Percentiles rank a stretch among this genome's conserved stretches.
Evolutionary conservation across 2,329 filamentous ascomycete genomes (phyloP).

Genomic region (Lachnellula occidentalis): DNA sequence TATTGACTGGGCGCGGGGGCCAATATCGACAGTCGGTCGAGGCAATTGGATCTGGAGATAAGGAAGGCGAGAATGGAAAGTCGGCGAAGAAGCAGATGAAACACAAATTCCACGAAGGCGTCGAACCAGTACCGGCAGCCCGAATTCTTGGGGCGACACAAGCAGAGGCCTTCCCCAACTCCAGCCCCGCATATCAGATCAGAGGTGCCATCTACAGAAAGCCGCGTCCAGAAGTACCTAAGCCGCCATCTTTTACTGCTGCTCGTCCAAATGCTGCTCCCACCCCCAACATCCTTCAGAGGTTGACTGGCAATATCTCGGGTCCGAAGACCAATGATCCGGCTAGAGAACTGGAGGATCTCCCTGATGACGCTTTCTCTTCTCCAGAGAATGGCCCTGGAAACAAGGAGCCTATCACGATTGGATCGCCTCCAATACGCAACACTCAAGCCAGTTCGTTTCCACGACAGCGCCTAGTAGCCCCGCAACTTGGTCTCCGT

Average conservation of each 20-base stretch:
- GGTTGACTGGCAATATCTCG: not conserved
- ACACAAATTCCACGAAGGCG: constrained; percentile 27
- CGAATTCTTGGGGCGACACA: constrained; percentile 29
- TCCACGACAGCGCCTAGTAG: constrained; percentile 21
- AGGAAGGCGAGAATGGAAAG: constrained; percentile 19
- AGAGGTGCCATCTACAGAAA: constrained; percentile 47
- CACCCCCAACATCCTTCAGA: not conserved
- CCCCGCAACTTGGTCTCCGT: constrained; percentile 27
- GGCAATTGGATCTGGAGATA: constrained; percentile 9
- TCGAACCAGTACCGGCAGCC: constrained; percentile 21
- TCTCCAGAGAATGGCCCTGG: constrained; percentile 20
- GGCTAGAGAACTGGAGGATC: constrained; percentile 43
- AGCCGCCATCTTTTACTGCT: constrained; percentile 8
- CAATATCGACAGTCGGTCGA: constrained; percentile 13
- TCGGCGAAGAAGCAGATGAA: constrained; percentile 23
- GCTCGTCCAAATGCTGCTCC: not conserved
- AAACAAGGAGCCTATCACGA: constrained; percentile 9
- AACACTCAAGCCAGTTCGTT: constrained; percentile 9
- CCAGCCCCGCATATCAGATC: constrained; percentile 43
- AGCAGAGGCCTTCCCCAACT: constrained; percentile 31
- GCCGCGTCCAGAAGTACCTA: constrained; percentile 30
- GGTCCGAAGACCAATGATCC: constrained; percentile 29
- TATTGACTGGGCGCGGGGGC: constrained; percentile 4
- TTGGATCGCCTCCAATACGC: constrained; percentile 18
- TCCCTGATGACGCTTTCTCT: constrained; percentile 42